Evolutionary conservation across 331 rosid species (phyloP), one percentile per base, ranked within the genome.

Genomic region (Erythrophleum ivorense): DNA sequence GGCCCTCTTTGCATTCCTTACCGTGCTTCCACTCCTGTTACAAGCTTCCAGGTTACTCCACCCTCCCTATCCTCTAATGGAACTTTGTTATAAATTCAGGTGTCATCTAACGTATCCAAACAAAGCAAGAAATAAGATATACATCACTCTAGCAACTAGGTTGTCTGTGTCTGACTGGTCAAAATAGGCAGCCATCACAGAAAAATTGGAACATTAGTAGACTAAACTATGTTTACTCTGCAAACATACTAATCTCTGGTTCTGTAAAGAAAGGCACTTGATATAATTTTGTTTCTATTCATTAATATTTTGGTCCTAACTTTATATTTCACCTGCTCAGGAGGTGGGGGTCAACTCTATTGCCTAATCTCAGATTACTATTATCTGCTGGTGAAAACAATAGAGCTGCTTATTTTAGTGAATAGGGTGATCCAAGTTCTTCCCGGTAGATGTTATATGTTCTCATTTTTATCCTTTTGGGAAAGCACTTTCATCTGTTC

Each of bases 331-430:
- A 53, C 71, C 69, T 52, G 75, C 57, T 14, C 54, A 14, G 24
- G 57, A 53, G 18, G 14, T 31, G 8, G 79, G 63, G 67, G 63
- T 78, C 21, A 58, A 18, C 55, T 72, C 62, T 19, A 15, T 45
- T 66, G 45, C 38, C 40, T 63, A 53, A 53, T 62, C 78, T 80
- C 50, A 33, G 64, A 33, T 78, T 55, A 45, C 65, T 59, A 19
- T 19, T 31, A 76, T 54, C 31, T 46, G 55, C 66, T 6, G 8
- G 31, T 38, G 6, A 66, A 66, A 66, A 66, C 54, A 55, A 58
- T 33, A 46, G 2, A 38, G 31, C 29, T 71, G 6, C 48, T 52
- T 57, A 24, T 57, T 54, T 4, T 58, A 55, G 34, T 70, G 33
- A 18, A 16, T 16, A 3, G 19, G 65, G 18, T 62, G 16, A 52